Evolutionary conservation across 2,329 filamentous ascomycete species (phyloP), one percentile per base, ranked within the genome.

Genomic region (Colletotrichum truncatum): DNA sequence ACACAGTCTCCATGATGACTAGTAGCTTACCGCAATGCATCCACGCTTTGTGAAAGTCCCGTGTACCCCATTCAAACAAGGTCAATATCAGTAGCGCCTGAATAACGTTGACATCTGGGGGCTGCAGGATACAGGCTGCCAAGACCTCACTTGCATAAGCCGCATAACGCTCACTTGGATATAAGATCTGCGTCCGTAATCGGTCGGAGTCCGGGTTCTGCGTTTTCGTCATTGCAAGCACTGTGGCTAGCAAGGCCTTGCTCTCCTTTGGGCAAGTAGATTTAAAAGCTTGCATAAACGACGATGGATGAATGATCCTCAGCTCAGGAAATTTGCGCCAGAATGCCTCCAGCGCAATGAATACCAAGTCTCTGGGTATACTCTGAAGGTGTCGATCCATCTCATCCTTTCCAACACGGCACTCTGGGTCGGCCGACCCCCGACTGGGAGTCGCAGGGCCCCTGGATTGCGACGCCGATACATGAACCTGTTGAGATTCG

Each of bases 1-100:
- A 2, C 1, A 26, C 1, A 14, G 28, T 4, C 39, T 14, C 18
- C 4, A 6, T 10, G 38, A 4, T 11, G 4, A 5, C n/a, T 0
- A 36, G 6, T 4, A 11, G 26, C 68, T 60, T 38, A 74, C 74
- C 78, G 34, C 74, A 79, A 36, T 80, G 77, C 64, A 82, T 77
- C 80, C 80, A 82, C 0, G 80, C 80, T 38, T 77, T 79, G 52
- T 81, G 78, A 12, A 79, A 79, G 25, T 80, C 74, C 7, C 80
- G 72, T 1, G 74, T 73, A 0, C 80, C 80, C 79, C 80, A 82
- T 71, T 82, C 80, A 18, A 80, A 76, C 0, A 81, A 68, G 0
- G 77, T 75, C 18, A 81, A 67, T 2, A 80, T 74, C 1, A 82
- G 72, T n/a, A 81, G 67, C 0, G 78, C 71, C 64, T 82, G 80